These are phyloP conservation scores for Solanum bulbocastanum DNA, from an alignment of 257 asterid species.

Conservation along the genomic window DNA sequence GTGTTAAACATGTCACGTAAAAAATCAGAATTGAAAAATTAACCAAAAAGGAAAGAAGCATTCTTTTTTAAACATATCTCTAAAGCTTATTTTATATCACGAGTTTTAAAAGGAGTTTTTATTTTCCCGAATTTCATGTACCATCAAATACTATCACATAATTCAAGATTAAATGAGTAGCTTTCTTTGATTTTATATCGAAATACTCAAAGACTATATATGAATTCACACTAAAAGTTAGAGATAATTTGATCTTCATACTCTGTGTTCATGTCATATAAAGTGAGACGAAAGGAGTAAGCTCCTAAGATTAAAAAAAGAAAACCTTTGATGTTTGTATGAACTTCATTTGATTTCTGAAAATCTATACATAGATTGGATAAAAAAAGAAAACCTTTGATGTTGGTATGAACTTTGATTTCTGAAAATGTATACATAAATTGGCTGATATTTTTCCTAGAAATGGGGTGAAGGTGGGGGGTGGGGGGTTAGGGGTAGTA, in stretches of 20 bases:
- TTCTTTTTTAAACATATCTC: background rate
- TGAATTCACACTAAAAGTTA: background rate
- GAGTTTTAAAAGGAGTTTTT: background rate
- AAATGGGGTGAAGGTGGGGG: background rate
- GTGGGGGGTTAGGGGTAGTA: background rate
- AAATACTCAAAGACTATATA: background rate
- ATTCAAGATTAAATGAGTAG: background rate
- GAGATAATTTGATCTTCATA: background rate
- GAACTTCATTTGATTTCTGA: conserved; percentile 23
- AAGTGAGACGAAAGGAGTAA: background rate
- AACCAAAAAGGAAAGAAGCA: background rate
- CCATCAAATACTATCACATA: background rate
- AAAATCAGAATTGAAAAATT: rapidly evolving
- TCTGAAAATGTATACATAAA: conserved; percentile 23
- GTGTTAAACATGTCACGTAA: background rate
- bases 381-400: conserved; percentile 20
- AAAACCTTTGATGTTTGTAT: conserved; percentile 24
- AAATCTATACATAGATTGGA: conserved; percentile 26
- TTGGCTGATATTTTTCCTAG: conserved; percentile 28
- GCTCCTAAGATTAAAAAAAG: conserved; percentile 5
- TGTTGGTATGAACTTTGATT: conserved; percentile 30
- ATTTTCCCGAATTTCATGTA: background rate
- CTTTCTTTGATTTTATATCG: background rate
- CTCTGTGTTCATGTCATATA: background rate
- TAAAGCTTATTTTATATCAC: background rate